Base-by-base conservation (phyloP, 139 green algal species). In the Edaphochlamys debaryana region DNA sequence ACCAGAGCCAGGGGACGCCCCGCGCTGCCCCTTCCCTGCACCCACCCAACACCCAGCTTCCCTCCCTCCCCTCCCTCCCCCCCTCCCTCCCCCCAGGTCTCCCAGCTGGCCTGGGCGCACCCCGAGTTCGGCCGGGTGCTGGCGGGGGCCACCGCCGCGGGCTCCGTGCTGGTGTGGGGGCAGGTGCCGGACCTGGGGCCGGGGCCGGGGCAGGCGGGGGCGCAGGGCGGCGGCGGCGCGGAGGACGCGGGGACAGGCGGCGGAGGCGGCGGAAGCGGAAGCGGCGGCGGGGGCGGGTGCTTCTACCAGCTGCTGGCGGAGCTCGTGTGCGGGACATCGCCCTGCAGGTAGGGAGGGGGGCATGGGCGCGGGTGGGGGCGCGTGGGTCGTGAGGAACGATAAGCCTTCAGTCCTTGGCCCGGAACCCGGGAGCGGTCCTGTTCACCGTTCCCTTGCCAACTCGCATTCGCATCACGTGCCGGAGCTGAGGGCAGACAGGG, bases 41-140 rank as follows among this genome's bases (percentile, higher is more conserved):
- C n/a, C n/a, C n/a, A n/a, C n/a, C n/a, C n/a, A n/a, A n/a, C n/a
- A n/a, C n/a, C n/a, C n/a, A n/a, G n/a, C n/a, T n/a, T n/a, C n/a
- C n/a, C n/a, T n/a, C n/a, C n/a, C n/a, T n/a, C n/a, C n/a, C n/a
- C n/a, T 54, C 45, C 45, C 45, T 9, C 11, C 45, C 45, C 45
- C 45, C 45, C 11, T 13, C 45, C 45, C 45, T 54, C 45, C 45
- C 11, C 9, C 11, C 63, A 62, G 6, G 60, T 87, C 1, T 48
- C 64, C 29, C 29, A 66, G 29, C 74, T 91, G 40, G 73, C 79
- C 15, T 91, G 87, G 87, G 82, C 83, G 13, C 79, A 91, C 41
- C 83, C 79, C 0, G 87, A 91, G 60, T 83, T 62, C 42, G 87
- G 87, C 0, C 41, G 66, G 15, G 32, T 91, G 45, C 67, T 88